Evolutionary conservation across 2,329 filamentous ascomycete species (phyloP), one percentile per base, ranked within the genome.

Genomic region (Fusarium tuaranense): DNA sequence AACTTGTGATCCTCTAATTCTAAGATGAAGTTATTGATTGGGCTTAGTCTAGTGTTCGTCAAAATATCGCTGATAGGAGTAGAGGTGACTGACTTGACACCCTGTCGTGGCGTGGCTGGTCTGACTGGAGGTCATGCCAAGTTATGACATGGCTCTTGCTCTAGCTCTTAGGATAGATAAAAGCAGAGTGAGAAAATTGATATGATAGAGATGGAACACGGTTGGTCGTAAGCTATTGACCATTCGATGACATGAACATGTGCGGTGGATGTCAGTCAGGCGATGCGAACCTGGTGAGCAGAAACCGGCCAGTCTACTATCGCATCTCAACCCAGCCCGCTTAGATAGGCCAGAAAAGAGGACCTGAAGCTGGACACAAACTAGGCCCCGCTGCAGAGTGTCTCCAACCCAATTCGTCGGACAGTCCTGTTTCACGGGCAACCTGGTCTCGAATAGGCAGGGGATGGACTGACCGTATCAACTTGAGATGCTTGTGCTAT

Each of bases 111-210:
- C 12, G 10, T 44, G 10, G 6, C 12, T 13, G 7, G n/a, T 20
- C 10, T 13, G n/a, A 6, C 38, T 12, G 18, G 18, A 41, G 38
- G 39, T 13, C n/a, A 41, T 3, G 10, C 5, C n/a, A 41, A 13
- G 18, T 12, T 41, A 12, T 20, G 39, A 41, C 18, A 41, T 13
- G 39, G 39, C 9, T 41, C n/a, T 41, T 20, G 39, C 9, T 41
- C 39, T 12, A 20, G 39, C 8, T 20, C 10, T 6, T n/a, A n/a
- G 18, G 1, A 5, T 5, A 10, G 2, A 41, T n/a, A 20, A 13
- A 10, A 20, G n/a, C 2, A 12, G 10, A 13, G 5, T 5, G n/a
- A 12, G 2, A 1, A 20, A 13, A 13, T 13, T 1, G 5, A 20
- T 6, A 13, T 13, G 18, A 39, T 41, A 20, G 10, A 20, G 39